Evolutionary conservation across 148 eudicot species (phyloP), one percentile per base, ranked within the genome.

Genomic region (Nepenthes mirabilis): DNA sequence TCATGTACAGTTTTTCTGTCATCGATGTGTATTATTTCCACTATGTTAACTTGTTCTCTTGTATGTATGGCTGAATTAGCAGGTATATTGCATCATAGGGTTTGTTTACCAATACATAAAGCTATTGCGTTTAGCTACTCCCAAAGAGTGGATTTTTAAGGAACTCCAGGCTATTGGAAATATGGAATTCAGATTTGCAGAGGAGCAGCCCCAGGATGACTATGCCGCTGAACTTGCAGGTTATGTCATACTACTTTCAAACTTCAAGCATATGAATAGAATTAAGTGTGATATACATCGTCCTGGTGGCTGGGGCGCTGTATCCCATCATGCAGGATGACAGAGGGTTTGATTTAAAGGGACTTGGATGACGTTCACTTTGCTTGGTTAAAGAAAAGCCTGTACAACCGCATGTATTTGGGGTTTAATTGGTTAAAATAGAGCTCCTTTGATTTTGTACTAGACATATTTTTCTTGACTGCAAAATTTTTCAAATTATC

Each of bases 161-260:
- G 98, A 93, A 77, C 98, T 93, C 61, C 86, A 93, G 75, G 88
- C 88, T 74, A 93, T 86, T 59, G 96, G 77, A 40, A 80, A 83
- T 74, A 88, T 93, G 95, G 98, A 88, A 65, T 93, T 93, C 45
- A 80, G 81, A 70, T 93, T 85, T 82, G 96, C 90, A 47, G 98
- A 93, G 72, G 95, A 93, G 70, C 96, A 93, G 68, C 91, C 94
- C 68, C 98, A 85, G 60, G 98, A 93, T 79, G 98, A 93, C 70
- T 91, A 91, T 77, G 98, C 96, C 70, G 78, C 90, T 14, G 98
- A 91, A 63, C 96, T 91, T 80, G 81, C 98, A 74, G 98, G 98
- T 87, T n/a, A 49, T 48, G 33, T 52, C 37, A 57, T 57, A 9
- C 9, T 34, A 34, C 43, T 23, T 59, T 43, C 52, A 14, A 37